Base-by-base conservation (phyloP, 495 filamentous ascomycete species). In the Mycothermus thermophilus region DNA sequence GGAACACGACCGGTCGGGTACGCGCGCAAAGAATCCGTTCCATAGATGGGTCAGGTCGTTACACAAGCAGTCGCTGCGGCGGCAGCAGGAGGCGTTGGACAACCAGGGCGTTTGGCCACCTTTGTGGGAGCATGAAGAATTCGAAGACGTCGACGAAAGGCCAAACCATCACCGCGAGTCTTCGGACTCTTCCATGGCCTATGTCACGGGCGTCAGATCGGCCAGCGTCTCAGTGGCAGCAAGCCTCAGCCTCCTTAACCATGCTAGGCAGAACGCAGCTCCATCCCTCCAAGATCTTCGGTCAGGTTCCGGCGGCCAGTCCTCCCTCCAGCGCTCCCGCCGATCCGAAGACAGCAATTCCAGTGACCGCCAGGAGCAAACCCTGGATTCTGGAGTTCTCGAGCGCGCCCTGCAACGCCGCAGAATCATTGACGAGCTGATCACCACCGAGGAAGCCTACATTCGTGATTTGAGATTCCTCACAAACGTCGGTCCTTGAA, bases 391-490 rank as follows among this genome's bases (percentile, higher is more conserved):
- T 36, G 77, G 64, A n/a, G 77, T 79, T 16, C 71, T 71, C 27
- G 69, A 71, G 34, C 68, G 90, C 15, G 68, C 84, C 9, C 47
- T 79, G 26, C 79, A 85, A 44, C 70, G 90, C 33, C 75, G 82
- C 8, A 72, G 73, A 37, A 75, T 87, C 13, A 51, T 96, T 26
- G 80, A 83, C 43, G 90, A 97, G 54, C 59, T 97, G 13, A 67
- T 94, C 34, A 68, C 55, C 27, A 88, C 85, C 0, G 90, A 96
- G 55, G 79, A 87, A 48, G 77, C 81, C 44, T 96, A 96, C 58
- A 72, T 95, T 36, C 74, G 72, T 12, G 88, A 93, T 41, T 55
- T 96, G 34, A 83, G 82, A 46, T 80, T 87, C 32, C 63, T 97
- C 37, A 74, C 79, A 46, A 83, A 87, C 51, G 90, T 93, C 61